phyloP scores from a whole-genome alignment of 2,329 filamentous ascomycete species.

The Colletotrichum siamense region DNA sequence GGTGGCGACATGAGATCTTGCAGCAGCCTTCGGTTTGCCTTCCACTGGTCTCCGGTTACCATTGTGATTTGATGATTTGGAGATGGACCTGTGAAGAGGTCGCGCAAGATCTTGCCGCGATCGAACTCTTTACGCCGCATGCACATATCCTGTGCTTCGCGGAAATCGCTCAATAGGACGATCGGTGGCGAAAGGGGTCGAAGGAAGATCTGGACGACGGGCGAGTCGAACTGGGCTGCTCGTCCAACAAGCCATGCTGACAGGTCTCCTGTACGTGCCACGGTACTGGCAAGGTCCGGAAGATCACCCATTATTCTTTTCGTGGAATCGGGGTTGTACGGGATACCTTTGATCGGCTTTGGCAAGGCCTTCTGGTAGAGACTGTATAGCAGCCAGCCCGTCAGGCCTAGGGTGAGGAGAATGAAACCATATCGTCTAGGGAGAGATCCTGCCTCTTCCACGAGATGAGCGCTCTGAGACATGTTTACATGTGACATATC shows the following conservation, averaged over 20 bases:
- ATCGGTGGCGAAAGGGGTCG: slow-evolving; percentile 33
- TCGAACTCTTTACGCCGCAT: slow-evolving; percentile 40
- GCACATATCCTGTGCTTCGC: slow-evolving; percentile 37
- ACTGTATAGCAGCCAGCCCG: neutral
- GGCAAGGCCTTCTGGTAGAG: slow-evolving; percentile 22
- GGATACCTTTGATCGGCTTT: slow-evolving; percentile 12
- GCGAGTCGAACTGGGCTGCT: slow-evolving; percentile 26
- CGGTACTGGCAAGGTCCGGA: neutral
- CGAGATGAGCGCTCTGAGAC: neutral
- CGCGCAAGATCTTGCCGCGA: slow-evolving; percentile 16
- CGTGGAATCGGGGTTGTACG: neutral
- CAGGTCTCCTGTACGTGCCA: neutral
- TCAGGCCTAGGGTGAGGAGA: fast-evolving
- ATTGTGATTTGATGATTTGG: slow-evolving; percentile 36
- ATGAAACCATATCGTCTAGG: neutral
- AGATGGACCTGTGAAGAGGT: neutral
- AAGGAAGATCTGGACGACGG: slow-evolving; percentile 39
- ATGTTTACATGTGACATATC: neutral
- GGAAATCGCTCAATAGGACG: slow-evolving; percentile 36
- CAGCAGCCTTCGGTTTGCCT: slow-evolving; percentile 37
- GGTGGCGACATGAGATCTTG: slow-evolving; percentile 41
- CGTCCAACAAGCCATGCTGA: slow-evolving; percentile 28
- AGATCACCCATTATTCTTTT: neutral
- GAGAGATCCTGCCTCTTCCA: neutral
- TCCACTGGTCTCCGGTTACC: slow-evolving; percentile 34